Base-by-base conservation (phyloP, 805 yeast genomes). In the Lachancea dasiensis region DNA sequence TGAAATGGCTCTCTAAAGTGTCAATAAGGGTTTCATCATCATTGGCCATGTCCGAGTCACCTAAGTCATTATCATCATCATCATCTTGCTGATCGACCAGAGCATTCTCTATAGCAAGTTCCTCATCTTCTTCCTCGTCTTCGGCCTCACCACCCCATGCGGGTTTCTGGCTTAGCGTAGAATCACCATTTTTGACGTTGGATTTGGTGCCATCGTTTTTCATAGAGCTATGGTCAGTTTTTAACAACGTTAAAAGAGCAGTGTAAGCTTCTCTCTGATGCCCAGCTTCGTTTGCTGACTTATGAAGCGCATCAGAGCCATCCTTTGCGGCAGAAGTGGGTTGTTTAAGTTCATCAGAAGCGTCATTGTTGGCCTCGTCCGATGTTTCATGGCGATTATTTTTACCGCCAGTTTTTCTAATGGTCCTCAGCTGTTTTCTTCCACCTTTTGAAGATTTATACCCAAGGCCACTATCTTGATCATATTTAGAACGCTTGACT, bases 1-100 rank as follows among this genome's bases (percentile, higher is more conserved):
- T 81, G 59, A 82, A 89, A 57, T 89, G 97, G 9, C 62, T 52
- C 44, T 83, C 84, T 49, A 84, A 87, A 0, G 95, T 85, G 61
- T 90, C 96, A 6, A 60, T 55, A 8, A 63, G 69, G 32, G 61
- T 65, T 25, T 68, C 68, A 20, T 61, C 67, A 20, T 57, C 65
- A 19, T 64, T 59, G 5, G n/a, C n/a, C n/a, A n/a, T n/a, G 3
- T 58, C 67, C 3, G 51, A 45, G 15, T 41, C 58, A 5, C 43
- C 32, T 5, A 5, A 22, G 7, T 28, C 33, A 6, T 27, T 47
- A 13, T 44, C 51, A 8, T 41, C 51, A 8, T 30, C 50, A 15
- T 43, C 50, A 8, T 41, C 50, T 21, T 43, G 51, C 5, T 50
- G 56, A 34, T 25, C 30, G 2, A 27, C 31, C 21, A 31, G 31